These are phyloP conservation scores for Lasiodiplodia sp. DNA, from an alignment of 2,329 filamentous ascomycete genomes.

Conservation along the genomic window DNA sequence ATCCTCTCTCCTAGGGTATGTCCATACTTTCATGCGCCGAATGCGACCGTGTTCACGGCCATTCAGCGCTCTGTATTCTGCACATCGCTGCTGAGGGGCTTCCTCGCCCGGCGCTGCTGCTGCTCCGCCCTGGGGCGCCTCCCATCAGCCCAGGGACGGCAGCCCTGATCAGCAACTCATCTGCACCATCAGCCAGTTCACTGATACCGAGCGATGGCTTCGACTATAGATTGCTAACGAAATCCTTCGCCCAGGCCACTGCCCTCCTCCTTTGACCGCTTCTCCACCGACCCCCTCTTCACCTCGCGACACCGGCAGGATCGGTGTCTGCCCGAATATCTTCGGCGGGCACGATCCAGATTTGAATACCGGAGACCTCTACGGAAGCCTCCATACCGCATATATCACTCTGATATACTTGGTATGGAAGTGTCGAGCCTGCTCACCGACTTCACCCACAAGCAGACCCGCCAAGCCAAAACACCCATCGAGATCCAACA, in stretches of 20 bases:
- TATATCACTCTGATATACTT: slow-evolving; percentile 28
- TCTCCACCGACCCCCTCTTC: slow-evolving; percentile 36
- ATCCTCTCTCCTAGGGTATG: slow-evolving; percentile 41
- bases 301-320: slow-evolving; percentile 50
- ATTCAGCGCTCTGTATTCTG: slow-evolving; percentile 32
- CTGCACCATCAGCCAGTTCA: slow-evolving; percentile 16
- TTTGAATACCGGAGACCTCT: slow-evolving; percentile 15
- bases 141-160: slow-evolving; percentile 41
- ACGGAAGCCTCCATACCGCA: slow-evolving; percentile 18
- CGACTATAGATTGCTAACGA: slow-evolving; percentile 23
- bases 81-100: slow-evolving; percentile 32
- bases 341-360: slow-evolving; percentile 16
- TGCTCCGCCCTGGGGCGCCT: slow-evolving; percentile 41
- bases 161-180: slow-evolving; percentile 30
- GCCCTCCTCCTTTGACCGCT: slow-evolving; percentile 42
- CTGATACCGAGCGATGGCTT: slow-evolving; percentile 1
- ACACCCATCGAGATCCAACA: slow-evolving; percentile 22
- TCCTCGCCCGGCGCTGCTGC: slow-evolving; percentile 32
- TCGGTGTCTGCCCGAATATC: slow-evolving; percentile 37
- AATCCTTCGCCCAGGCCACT: slow-evolving; percentile 31
- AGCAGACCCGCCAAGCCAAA: slow-evolving; percentile 17
- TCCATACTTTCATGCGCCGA: slow-evolving; percentile 38
- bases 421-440: slow-evolving; percentile 44
- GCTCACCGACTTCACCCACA: slow-evolving; percentile 36
- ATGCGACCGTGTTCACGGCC: slow-evolving; percentile 42